phyloP scores from a whole-genome alignment of 257 asterid genomes.

The Ajuga chamaepitys region DNA sequence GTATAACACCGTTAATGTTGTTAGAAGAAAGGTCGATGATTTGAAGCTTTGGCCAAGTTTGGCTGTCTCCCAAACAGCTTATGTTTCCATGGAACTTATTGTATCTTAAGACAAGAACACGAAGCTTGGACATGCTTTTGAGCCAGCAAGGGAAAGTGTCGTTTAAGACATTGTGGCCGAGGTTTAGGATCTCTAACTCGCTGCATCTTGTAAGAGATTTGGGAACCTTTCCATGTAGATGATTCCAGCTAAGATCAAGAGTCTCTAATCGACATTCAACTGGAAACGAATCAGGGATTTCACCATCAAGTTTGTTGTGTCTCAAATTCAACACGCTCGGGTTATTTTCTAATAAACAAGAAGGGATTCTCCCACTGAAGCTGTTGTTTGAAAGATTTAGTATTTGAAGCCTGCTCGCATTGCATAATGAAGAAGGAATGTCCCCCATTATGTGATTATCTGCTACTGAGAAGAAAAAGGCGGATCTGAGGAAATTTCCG shows the following conservation, averaged over 20 bases:
- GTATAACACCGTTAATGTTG: constrained; percentile 24
- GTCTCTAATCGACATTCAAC: constrained; percentile 24
- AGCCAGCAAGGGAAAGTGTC: constrained; percentile 43
- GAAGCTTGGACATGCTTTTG: constrained; percentile 16
- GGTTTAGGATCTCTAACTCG: constrained; percentile 30
- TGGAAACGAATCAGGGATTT: constrained; percentile 30
- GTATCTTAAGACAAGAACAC: constrained; percentile 21
- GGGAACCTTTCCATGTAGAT: constrained; percentile 34
- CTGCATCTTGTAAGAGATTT: constrained; percentile 37
- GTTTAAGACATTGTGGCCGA: constrained; percentile 29
- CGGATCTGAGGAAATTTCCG: not conserved
- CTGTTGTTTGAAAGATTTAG: constrained; percentile 53
- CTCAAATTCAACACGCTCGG: constrained; percentile 34
- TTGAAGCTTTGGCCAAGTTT: constrained; percentile 24
- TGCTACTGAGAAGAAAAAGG: constrained; percentile 37
- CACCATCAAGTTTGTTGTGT: constrained; percentile 38
- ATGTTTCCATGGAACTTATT: constrained; percentile 33
- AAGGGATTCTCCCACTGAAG: constrained; percentile 34
- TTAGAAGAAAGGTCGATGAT: constrained; percentile 35
- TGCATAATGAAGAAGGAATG: constrained; percentile 55
- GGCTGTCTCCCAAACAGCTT: constrained; percentile 12
- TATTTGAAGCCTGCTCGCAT: constrained; percentile 25
- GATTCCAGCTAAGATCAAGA: constrained; percentile 40
- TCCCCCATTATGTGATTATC: constrained; percentile 33
- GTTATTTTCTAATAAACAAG: constrained; percentile 26